phyloP scores from a whole-genome alignment of 2,329 filamentous ascomycete genomes.

The Exophiala sideris region DNA sequence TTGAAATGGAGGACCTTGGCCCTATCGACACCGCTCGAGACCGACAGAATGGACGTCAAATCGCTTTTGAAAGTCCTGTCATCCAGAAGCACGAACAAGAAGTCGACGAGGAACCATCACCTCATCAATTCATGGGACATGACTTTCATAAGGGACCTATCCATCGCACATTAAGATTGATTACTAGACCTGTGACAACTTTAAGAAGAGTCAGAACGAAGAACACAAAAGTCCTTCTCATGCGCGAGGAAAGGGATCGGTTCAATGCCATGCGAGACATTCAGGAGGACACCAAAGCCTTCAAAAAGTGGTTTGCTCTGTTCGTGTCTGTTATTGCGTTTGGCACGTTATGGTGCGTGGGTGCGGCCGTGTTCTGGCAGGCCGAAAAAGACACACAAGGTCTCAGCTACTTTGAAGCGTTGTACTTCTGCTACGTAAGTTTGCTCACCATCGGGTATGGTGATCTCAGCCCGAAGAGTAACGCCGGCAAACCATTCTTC shows the following conservation, averaged over 20 bases:
- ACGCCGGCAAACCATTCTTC: constrained; percentile 78
- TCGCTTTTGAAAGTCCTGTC: constrained; percentile 15
- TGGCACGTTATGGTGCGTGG: constrained; percentile 73
- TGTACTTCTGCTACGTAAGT: constrained; percentile 84
- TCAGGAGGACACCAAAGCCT: constrained; percentile 61
- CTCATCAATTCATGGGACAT: constrained; percentile 19
- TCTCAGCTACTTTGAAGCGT: constrained; percentile 71
- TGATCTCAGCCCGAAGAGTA: constrained; percentile 71
- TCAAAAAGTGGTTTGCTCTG: constrained; percentile 72
- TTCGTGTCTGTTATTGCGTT: constrained; percentile 66
- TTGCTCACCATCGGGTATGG: constrained; percentile 87
- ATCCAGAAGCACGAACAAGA: constrained; percentile 10
- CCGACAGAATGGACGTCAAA: constrained; percentile 4
- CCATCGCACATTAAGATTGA: constrained; percentile 14
- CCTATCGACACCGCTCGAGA: neutral
- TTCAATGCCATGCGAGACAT: constrained; percentile 81
- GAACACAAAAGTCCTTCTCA: constrained; percentile 50
- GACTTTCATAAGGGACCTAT: constrained; percentile 12
- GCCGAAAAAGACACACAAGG: constrained; percentile 53
- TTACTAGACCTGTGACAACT: constrained; percentile 9
- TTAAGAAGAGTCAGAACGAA: constrained; percentile 17
- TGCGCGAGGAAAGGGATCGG: constrained; percentile 65
- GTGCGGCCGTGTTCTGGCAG: constrained; percentile 70
- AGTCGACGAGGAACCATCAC: constrained; percentile 11
- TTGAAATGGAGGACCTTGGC: too few relatives aligned